phyloP scores from a whole-genome alignment of 1,284 basidiomycete species.

The Rhodotorula sp. region DNA sequence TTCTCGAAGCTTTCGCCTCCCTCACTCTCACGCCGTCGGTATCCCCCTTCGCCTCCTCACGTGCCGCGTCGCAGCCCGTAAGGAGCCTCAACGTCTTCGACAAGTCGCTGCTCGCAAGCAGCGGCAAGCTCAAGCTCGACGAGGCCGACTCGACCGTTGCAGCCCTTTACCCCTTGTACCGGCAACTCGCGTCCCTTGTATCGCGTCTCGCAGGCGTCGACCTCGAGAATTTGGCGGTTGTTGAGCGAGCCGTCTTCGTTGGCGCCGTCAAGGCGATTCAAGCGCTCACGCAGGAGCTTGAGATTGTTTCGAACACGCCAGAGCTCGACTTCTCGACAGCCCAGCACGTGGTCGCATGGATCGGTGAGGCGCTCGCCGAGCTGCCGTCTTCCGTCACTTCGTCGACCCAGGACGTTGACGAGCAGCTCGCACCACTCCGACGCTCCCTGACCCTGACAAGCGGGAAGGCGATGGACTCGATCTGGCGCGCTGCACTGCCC shows the following conservation, averaged over 20 bases:
- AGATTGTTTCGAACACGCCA: slow-evolving; percentile 43
- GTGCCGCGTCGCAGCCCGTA: slow-evolving; percentile 18
- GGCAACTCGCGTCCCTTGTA: slow-evolving; percentile 17
- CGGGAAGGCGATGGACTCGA: slow-evolving; percentile 50
- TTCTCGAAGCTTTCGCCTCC: slow-evolving; percentile 21
- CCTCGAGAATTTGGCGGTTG: background rate
- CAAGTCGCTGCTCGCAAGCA: slow-evolving; percentile 31
- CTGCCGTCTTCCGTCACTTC: slow-evolving; percentile 26
- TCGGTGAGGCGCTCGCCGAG: slow-evolving; percentile 44
- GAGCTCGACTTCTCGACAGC: slow-evolving; percentile 53
- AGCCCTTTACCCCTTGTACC: slow-evolving; percentile 24
- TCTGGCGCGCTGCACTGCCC: slow-evolving; percentile 50
- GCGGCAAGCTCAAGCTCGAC: slow-evolving; percentile 34
- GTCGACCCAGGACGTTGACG: slow-evolving; percentile 22
- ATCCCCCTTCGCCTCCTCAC: slow-evolving; percentile 7
- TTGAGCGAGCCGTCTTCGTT: slow-evolving; percentile 13
- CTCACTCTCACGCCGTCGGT: slow-evolving; percentile 14
- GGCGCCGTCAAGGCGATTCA: slow-evolving; percentile 9
- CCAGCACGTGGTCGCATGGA: slow-evolving; percentile 50
- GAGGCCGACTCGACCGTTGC: slow-evolving; percentile 29
- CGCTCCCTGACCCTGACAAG: slow-evolving; percentile 47
- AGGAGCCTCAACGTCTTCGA: slow-evolving; percentile 32
- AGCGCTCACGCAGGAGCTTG: slow-evolving; percentile 42
- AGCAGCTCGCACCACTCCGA: slow-evolving; percentile 41
- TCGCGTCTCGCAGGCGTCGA: background rate